Percentiles rank a stretch among this genome's conserved stretches.
phyloP scores from a whole-genome alignment of 306 rosid species.

The Betula pendula region DNA sequence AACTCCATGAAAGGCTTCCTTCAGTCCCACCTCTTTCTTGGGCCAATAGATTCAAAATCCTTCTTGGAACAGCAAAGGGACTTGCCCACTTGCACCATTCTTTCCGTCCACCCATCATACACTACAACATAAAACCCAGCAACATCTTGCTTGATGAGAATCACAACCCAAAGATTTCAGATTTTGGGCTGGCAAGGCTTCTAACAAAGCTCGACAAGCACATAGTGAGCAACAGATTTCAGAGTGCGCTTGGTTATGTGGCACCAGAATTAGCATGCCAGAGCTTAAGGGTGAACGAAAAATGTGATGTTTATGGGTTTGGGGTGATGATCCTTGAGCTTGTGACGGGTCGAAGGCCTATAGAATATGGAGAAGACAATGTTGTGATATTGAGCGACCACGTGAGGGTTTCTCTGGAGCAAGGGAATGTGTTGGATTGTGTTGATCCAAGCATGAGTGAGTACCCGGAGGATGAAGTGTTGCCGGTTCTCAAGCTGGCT shows the following conservation, averaged over 20 bases:
- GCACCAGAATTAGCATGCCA: constrained; percentile 89
- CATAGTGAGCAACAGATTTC: constrained; percentile 66
- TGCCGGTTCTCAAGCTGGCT: constrained; percentile 76
- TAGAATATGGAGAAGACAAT: constrained; percentile 84
- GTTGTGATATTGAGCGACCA: constrained; percentile 71
- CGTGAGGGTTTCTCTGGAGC: constrained; percentile 68
- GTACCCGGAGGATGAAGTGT: constrained; percentile 72
- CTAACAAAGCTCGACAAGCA: constrained; percentile 63
- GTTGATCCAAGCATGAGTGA: constrained; percentile 66
- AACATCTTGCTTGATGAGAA: constrained; percentile 73
- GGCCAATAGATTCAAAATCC: constrained; percentile 66
- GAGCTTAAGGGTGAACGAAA: constrained; percentile 78
- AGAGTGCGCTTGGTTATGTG: constrained; percentile 72
- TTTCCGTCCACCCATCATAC: constrained; percentile 61
- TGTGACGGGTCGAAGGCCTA: constrained; percentile 81
- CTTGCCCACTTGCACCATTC: constrained; percentile 77
- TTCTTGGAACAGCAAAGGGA: constrained; percentile 78
- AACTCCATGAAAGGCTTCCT: constrained; percentile 62
- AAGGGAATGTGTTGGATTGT: constrained; percentile 73
- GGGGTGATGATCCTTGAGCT: constrained; percentile 78
- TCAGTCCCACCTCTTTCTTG: constrained; percentile 66
- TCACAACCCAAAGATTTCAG: constrained; percentile 61
- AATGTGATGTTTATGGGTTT: constrained; percentile 77
- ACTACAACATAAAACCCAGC: constrained; percentile 81
- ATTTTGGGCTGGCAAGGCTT: constrained; percentile 72